phyloP scores from a whole-genome alignment of 257 asterid species.

The Jacaranda copaia region DNA sequence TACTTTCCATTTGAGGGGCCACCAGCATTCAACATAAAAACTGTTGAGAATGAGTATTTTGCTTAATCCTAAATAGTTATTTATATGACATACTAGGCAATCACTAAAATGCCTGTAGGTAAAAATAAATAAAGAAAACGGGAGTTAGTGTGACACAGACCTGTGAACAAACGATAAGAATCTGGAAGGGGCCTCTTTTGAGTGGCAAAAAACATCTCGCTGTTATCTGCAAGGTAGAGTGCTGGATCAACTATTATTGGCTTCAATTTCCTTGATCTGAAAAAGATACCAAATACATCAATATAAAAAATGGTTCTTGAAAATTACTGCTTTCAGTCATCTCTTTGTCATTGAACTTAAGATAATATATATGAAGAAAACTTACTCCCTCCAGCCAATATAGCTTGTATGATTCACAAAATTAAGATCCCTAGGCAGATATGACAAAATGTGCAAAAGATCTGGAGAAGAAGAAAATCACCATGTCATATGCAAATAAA shows the following conservation, averaged over 20 bases:
- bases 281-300: slow-evolving; percentile 27
- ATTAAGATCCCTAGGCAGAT: slow-evolving; percentile 87
- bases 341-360: background rate
- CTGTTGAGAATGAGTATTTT: background rate
- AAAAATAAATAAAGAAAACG: background rate
- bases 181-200: slow-evolving; percentile 85
- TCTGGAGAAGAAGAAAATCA: slow-evolving; percentile 59
- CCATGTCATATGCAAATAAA: slow-evolving; percentile 30
- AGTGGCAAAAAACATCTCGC: slow-evolving; percentile 81
- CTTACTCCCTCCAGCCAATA: slow-evolving; percentile 98
- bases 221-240: slow-evolving; percentile 67
- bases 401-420: slow-evolving; percentile 92
- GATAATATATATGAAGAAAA: slow-evolving; percentile 20
- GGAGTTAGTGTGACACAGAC: slow-evolving; percentile 42
- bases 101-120: background rate
- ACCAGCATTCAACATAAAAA: background rate
- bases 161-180: slow-evolving; percentile 79
- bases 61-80: background rate
- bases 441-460: slow-evolving; percentile 91
- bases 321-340: background rate
- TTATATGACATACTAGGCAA: background rate
- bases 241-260: slow-evolving; percentile 94
- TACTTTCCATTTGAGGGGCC: background rate
- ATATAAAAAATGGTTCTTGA: background rate
- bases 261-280: slow-evolving; percentile 79